Evolutionary conservation across 176 grass and related monocot genomes (phyloP).

Genomic region (Triticum urartu): DNA sequence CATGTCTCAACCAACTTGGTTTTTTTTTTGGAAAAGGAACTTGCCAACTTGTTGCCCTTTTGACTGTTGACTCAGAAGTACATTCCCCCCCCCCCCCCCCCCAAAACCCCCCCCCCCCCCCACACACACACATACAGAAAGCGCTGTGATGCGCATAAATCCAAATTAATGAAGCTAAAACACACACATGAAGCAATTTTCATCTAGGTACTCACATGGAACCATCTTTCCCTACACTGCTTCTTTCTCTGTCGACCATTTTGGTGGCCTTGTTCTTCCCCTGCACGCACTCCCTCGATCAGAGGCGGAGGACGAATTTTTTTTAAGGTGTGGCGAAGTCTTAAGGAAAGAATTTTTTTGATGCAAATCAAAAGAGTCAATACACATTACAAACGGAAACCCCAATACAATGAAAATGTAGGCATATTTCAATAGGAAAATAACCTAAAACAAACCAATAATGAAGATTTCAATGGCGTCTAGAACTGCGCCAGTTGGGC

Average conservation of each 20-base stretch:
- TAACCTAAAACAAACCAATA: no score
- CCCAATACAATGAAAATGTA: no score
- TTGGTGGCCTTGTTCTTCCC: not conserved
- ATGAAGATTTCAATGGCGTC: no score
- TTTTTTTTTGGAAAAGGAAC: no score
- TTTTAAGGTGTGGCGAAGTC: no score
- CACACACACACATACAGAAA: not conserved
- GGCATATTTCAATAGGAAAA: no score
- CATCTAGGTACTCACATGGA: not conserved
- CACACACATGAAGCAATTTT: not conserved
- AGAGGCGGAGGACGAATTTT: no score
- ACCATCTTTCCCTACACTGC: not conserved
- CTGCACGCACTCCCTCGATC: not conserved
- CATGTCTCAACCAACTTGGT: not conserved
- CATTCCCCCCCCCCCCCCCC: not conserved
- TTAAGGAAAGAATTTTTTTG: no score
- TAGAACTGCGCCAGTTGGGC: no score
- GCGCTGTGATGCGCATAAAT: not conserved
- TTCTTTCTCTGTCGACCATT: not conserved
- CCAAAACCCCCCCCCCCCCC: not conserved
- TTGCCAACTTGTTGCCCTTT: not conserved
- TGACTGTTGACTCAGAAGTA: not conserved
- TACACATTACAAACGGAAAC: no score
- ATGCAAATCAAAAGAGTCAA: no score
- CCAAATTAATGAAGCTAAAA: not conserved